Percentiles rank a stretch among this genome's conserved stretches.
Conservation (phyloP, 345 rosid genomes). For the Cardamine resedifolia region DNA sequence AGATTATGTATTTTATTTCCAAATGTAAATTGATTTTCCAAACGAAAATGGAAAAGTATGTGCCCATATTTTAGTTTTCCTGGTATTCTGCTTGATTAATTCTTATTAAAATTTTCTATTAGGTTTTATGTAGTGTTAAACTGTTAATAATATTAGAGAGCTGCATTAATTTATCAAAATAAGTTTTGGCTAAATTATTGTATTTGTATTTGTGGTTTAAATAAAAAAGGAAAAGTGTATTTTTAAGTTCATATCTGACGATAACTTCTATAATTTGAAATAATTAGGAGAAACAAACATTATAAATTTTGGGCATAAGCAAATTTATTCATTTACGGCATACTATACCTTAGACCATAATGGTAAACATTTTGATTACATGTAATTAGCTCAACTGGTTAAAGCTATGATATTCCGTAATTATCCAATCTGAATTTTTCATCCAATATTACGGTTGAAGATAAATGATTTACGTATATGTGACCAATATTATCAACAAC, state of each 20-base stretch:
- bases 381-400: not conserved
- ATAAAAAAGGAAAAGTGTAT: not conserved
- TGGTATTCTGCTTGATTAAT: not conserved
- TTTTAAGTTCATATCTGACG: not conserved
- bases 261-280: not conserved
- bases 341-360: not conserved
- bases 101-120: too few relatives aligned
- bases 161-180: not conserved
- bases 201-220: not conserved
- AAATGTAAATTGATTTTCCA: not conserved
- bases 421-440: not conserved
- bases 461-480: not conserved
- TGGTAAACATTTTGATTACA: not conserved
- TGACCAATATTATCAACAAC: slow-evolving; percentile 9
- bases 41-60: not conserved
- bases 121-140: too few relatives aligned
- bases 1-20: not conserved
- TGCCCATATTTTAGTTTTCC: not conserved
- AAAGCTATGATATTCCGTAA: not conserved
- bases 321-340: not conserved
- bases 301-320: not conserved
- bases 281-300: not conserved
- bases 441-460: not conserved
- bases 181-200: not conserved
- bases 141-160: not conserved